phyloP scores from a whole-genome alignment of 192 early-diverging fungal genomes.

The Phycomyces blakesleeanus region DNA sequence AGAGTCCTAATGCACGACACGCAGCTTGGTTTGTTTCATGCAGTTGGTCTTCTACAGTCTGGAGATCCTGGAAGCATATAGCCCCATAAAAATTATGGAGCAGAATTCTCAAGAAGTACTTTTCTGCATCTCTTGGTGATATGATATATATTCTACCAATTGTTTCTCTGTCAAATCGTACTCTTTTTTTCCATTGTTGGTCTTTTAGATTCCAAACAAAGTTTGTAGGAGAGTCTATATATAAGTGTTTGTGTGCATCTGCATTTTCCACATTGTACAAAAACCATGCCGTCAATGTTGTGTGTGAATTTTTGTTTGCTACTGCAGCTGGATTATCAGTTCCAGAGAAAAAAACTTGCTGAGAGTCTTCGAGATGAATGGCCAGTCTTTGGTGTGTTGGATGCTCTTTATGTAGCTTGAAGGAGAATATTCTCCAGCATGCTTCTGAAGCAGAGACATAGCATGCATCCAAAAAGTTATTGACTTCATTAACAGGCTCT shows the following conservation, averaged over 20 bases:
- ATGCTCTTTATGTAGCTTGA: slow-evolving; percentile 24
- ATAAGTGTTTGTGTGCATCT: background rate
- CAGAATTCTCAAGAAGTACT: background rate
- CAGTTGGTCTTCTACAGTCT: background rate
- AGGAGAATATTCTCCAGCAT: slow-evolving; percentile 29
- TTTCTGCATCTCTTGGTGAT: background rate
- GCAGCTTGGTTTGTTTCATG: slow-evolving; percentile 1
- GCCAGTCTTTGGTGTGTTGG: slow-evolving; percentile 19
- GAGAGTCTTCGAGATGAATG: slow-evolving; percentile 20
- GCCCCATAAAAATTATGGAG: background rate
- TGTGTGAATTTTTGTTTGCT: background rate
- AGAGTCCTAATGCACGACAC: background rate
- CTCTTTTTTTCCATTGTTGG: too few relatives aligned
- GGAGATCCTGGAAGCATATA: background rate
- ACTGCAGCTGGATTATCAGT: background rate
- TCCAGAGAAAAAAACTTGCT: background rate
- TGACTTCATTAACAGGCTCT: slow-evolving; percentile 2
- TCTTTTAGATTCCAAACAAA: background rate
- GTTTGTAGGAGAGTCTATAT: background rate
- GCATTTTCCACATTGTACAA: background rate
- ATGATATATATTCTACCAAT: background rate
- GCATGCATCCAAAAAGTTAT: slow-evolving; percentile 2
- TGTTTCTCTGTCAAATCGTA: background rate
- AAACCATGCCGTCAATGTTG: slow-evolving; percentile 2
- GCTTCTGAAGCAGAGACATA: slow-evolving; percentile 28